Base-by-base conservation (phyloP, 371 early-diverging fungal species). In the Mortierella sp. region DNA sequence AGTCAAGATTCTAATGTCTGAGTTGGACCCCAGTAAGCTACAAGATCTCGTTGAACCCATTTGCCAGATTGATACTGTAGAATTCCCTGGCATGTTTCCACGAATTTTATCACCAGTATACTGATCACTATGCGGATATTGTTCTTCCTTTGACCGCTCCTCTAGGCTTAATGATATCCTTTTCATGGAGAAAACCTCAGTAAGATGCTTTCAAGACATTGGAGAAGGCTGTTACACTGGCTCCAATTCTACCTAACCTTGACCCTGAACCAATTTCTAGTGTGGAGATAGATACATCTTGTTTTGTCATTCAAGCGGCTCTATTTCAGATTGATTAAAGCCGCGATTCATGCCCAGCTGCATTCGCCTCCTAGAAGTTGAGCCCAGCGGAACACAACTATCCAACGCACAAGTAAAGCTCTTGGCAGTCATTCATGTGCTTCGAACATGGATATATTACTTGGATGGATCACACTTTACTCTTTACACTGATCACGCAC, bases 1-100 rank as follows among this genome's bases (percentile, higher is more conserved):
- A 2, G 68, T 49, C 9, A 47, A 47, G 3, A 9, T 37, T 19
- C 35, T 15, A n/a, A 45, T 32, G 53, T 61, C 28, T 13, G 26
- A 34, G 37, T 31, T n/a, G n/a, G n/a, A n/a, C n/a, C n/a, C n/a
- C n/a, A n/a, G 34, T 55, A 51, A 37, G 19, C 1, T 37, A 6
- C 54, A 60, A 22, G 47, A 32, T 6, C 45, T 67, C 7, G 40
- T 40, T 23, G 53, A 60, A 17, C 61, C 59, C 1, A 60, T 67
- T 8, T 35, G 49, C 35, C 19, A n/a, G 5, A 64, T 70, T 42
- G 51, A 64, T 9, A n/a, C 54, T 12, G 26, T 45, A 8, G 70
- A 70, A 31, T 71, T 64, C 49, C 65, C 60, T 19, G 72, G 66
- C 35, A 35, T 72, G 10, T 72, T 72, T n/a, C 66, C 66, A 4